Evolutionary conservation across 305 asterid species (phyloP), one percentile per base, ranked within the genome.

Genomic region (Plantago rigida): DNA sequence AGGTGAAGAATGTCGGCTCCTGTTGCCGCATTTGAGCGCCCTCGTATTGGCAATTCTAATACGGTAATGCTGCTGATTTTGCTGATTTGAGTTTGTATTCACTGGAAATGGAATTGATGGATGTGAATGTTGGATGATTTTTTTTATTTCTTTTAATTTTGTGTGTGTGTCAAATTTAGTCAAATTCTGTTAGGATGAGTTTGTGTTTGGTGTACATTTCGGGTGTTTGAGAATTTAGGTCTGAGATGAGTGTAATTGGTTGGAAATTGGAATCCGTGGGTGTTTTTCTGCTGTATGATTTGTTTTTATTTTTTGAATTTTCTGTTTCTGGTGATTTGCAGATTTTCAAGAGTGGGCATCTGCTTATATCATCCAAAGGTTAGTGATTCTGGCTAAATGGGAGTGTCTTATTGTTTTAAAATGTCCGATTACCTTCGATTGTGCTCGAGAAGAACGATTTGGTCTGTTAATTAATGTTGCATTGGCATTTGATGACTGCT

Each of bases 321-420:
- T 22, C 55, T 41, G 42, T 48, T 55, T 22, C 22, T 22, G 63
- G 58, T 67, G 64, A 52, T 67, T 57, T 87, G 65, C 89, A 92
- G 99, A 82, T 92, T 71, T 92, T 89, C 94, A 92, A 88, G 87
- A 92, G 96, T 60, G 98, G 98, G 70, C 95, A 91, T 62, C 87
- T 92, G 47, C 87, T 92, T 75, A 89, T 92, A 75, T 92, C 99
- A 63, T 89, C 99, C 19, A 92, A 84, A 84, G 99, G 99, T 88
- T 68, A 65, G 95, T 76, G 62, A 60, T 62, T 64, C 4, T 47
- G 49, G 49, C 26, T 22, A 1, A 22, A 22, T 22, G 26, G 2
- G 26, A 22, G 26, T 22, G 26, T 22, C 26, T 22, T 22, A 2
- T 2, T 22, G 26, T 22, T 22, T 22, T 22, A 2, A 2, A 22